A percentile compares a stretch with the other conserved stretches of the same genome.
These are phyloP conservation scores for Posidonia oceanica DNA, from an alignment of 116 monocot species.

Conservation along the genomic window DNA sequence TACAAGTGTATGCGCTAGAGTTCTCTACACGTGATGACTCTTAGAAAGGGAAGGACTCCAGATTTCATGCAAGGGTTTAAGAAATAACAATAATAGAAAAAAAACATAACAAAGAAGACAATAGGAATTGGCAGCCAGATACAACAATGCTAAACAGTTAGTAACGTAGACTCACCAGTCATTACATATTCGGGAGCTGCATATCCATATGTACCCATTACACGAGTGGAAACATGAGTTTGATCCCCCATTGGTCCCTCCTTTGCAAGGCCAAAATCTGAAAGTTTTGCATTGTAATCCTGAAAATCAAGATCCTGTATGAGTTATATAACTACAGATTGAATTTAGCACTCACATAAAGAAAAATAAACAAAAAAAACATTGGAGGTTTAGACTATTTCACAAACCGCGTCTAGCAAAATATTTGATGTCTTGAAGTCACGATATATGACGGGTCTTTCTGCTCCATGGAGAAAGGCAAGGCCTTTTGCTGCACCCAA, in stretches of 20 bases:
- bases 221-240: slow-evolving; percentile 13
- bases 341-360: neutral
- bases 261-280: slow-evolving; percentile 19
- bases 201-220: slow-evolving; percentile 14
- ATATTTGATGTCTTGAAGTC: slow-evolving; percentile 95
- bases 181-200: slow-evolving; percentile 14
- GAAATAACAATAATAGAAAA: too few species aligned
- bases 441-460: slow-evolving; percentile 79
- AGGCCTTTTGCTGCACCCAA: slow-evolving; percentile 81
- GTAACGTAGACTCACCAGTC: slow-evolving; percentile 4
- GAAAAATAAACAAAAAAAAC: neutral
- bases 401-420: slow-evolving; percentile 56
- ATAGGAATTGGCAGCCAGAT: neutral
- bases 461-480: slow-evolving; percentile 78
- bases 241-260: slow-evolving; percentile 12
- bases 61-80: too few species aligned
- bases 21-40: too few species aligned
- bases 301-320: neutral
- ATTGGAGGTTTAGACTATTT: neutral
- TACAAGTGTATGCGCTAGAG: too few species aligned
- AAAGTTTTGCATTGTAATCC: slow-evolving; percentile 12
- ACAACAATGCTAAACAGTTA: neutral
- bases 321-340: neutral
- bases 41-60: too few species aligned
- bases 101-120: too few species aligned